Base-by-base conservation (phyloP, 2,329 filamentous ascomycete genomes). In the Colletotrichum sp. region DNA sequence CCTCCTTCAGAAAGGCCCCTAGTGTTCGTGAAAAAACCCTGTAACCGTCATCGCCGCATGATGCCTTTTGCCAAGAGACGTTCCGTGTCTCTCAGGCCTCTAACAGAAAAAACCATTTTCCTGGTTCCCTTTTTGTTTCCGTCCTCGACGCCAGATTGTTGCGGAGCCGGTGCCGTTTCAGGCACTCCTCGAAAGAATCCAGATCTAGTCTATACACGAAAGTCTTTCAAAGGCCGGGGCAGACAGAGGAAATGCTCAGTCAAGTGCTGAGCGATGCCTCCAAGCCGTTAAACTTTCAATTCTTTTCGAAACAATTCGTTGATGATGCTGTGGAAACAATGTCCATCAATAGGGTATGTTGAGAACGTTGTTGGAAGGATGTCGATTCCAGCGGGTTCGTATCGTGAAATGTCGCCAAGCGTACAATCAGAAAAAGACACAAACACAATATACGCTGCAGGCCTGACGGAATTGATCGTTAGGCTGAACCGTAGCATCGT, bases 181-280 rank as follows among this genome's bases (percentile, higher is more conserved):
- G 72, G 36, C 74, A 63, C 60, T 6, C 30, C 32, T 57, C 24
- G 24, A 64, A 75, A 74, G 55, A 66, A 75, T 67, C 67, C 66
- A 75, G 57, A 38, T 75, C 48, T 76, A 74, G 69, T 77, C 74
- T 74, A 77, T 77, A 77, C 76, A 77, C 55, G 66, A 65, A 76
- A 74, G 70, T 74, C 71, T 65, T 32, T 38, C 36, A 67, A 32
- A 16, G 61, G 60, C 67, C 16, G 57, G 52, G 55, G 36, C 66
- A 38, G 18, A 66, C 74, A 76, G 9, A 74, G 60, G 58, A 61
- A 61, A 74, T 18, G 65, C 74, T 24, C 58, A 66, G 15, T 24
- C 52, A 26, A 5, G 26, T 67, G 66, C n/a, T 64, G 32, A 74
- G 72, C 63, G 34, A 36, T 55, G 63, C 32, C 66, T 48, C 30